These are phyloP conservation scores for Jatropha podagrica DNA, from an alignment of 441 rosid species.

Conservation along the genomic window DNA sequence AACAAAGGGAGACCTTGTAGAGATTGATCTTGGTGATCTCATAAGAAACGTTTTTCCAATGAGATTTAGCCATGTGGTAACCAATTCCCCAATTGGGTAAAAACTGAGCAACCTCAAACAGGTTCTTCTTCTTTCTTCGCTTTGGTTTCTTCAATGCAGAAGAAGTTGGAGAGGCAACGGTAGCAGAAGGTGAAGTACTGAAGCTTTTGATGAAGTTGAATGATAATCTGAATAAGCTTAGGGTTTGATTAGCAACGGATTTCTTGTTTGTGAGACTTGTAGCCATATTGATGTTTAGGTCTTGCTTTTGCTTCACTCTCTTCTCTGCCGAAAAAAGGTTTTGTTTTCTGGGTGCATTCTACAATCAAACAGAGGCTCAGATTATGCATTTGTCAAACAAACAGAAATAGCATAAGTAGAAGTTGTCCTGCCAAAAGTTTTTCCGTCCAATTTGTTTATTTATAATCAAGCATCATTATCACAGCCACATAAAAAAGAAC, in stretches of 20 bases:
- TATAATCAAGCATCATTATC: no score
- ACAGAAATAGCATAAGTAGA: no score
- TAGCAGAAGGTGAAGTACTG: slow-evolving; percentile 32
- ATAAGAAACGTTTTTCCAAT: slow-evolving; percentile 78
- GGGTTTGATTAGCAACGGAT: slow-evolving; percentile 27
- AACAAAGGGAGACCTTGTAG: slow-evolving; percentile 52
- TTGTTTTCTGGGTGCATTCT: no score
- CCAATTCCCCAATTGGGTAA: slow-evolving; percentile 91
- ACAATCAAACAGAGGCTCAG: no score
- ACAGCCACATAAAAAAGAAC: no score
- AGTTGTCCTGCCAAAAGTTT: no score
- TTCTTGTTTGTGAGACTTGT: slow-evolving; percentile 38
- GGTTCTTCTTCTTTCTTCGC: slow-evolving; percentile 80
- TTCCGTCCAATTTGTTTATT: no score
- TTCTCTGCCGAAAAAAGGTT: no score
- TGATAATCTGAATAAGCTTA: slow-evolving; percentile 39
- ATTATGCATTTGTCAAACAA: no score
- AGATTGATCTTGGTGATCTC: slow-evolving; percentile 94
- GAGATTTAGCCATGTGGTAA: slow-evolving; percentile 87
- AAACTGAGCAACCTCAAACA: slow-evolving; percentile 87
- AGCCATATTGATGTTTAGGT: slow-evolving; percentile 41
- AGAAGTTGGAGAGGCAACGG: slow-evolving; percentile 10
- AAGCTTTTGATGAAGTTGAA: slow-evolving; percentile 39
- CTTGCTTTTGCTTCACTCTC: background rate
- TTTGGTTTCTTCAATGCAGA: slow-evolving; percentile 41